Conservation (phyloP, 1,284 basidiomycete genomes). For the Irpex lacteus region DNA sequence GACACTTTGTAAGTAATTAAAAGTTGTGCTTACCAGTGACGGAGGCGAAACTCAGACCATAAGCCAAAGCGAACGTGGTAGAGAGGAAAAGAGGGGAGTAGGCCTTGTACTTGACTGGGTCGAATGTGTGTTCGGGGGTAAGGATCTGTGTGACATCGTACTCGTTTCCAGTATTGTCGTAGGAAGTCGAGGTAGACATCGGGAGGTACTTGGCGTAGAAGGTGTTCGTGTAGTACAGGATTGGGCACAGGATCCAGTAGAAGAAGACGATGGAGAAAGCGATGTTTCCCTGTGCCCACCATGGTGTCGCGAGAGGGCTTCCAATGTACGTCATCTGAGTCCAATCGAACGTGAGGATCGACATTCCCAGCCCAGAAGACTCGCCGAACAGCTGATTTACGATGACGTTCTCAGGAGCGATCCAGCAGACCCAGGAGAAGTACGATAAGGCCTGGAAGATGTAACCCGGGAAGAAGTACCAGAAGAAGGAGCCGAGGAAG, state of each 20-base stretch:
- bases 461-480: conserved; percentile 69
- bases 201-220: conserved; percentile 60
- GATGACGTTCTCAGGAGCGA: conserved; percentile 63
- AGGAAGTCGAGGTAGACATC: conserved; percentile 52
- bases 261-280: conserved; percentile 72
- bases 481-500: conserved; percentile 52
- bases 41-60: conserved; percentile 53
- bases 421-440: conserved; percentile 74
- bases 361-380: conserved; percentile 72
- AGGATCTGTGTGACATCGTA: conserved; percentile 74
- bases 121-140: conserved; percentile 50
- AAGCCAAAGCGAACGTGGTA: conserved; percentile 47
- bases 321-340: conserved; percentile 55
- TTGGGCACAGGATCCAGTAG: conserved; percentile 68
- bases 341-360: conserved; percentile 68
- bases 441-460: conserved; percentile 50
- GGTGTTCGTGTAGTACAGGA: conserved; percentile 57
- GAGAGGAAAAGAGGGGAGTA: conserved; percentile 87
- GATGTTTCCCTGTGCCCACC: conserved; percentile 78
- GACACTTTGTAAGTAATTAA: neutral
- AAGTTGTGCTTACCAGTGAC: conserved; percentile 36
- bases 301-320: conserved; percentile 55
- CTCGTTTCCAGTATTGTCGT: conserved; percentile 54
- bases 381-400: conserved; percentile 81
- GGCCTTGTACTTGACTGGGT: conserved; percentile 59